Evolutionary conservation across 2,329 filamentous ascomycete species (phyloP).

Genomic region (Mollisia scopiformis): DNA sequence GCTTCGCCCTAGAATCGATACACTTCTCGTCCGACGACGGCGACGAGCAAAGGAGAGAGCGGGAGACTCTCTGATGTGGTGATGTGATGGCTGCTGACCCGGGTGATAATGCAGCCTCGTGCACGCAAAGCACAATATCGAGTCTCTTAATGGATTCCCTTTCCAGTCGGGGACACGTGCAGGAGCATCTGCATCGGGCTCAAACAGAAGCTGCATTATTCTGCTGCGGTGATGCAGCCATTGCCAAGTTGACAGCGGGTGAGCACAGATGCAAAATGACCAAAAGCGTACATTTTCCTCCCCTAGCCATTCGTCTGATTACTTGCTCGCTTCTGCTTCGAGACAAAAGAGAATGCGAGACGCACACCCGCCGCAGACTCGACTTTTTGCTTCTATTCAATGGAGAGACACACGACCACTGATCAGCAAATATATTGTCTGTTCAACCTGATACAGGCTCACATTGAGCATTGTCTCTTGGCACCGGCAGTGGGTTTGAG

Average conservation of each 20-base stretch:
- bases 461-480: too few species aligned
- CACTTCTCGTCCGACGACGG: slow-evolving; percentile 1
- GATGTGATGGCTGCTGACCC: background rate
- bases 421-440: too few species aligned
- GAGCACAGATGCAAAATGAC: background rate
- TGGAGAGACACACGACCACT: background rate
- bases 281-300: background rate
- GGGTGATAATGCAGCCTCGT: background rate
- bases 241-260: background rate
- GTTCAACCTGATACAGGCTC: too few species aligned
- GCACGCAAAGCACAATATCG: background rate
- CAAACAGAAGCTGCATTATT: background rate
- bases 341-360: background rate
- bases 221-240: background rate
- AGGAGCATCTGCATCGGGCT: background rate
- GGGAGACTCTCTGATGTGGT: background rate
- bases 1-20: background rate
- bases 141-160: too few species aligned
- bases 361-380: background rate
- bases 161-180: background rate
- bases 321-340: background rate
- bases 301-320: background rate
- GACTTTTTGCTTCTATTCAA: background rate
- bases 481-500: too few species aligned
- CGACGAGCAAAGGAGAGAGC: background rate